Conservation (phyloP, 2,329 filamentous ascomycete genomes). For the Aspergillus piperis region DNA sequence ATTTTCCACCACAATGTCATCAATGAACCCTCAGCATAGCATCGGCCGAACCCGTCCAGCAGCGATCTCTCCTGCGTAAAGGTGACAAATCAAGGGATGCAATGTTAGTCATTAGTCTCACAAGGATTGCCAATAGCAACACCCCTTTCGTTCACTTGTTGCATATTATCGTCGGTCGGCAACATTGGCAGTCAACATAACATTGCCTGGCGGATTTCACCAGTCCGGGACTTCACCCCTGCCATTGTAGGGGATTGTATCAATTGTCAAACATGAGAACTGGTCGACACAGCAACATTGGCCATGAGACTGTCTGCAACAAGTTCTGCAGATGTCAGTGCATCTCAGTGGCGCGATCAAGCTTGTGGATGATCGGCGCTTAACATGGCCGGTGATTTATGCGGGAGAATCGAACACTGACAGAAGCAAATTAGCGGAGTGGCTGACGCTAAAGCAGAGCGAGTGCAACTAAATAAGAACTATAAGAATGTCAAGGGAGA, state of each 20-base stretch:
- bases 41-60: too few relatives aligned
- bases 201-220: neutral
- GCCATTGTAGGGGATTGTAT: neutral
- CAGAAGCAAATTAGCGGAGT: neutral
- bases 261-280: neutral
- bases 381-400: neutral
- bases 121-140: neutral
- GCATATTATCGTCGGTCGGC: neutral
- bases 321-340: constrained; percentile 1
- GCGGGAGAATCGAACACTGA: neutral
- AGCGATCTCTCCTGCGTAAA: too few relatives aligned
- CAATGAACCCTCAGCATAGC: neutral
- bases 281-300: neutral
- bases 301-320: neutral
- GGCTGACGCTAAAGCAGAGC: neutral
- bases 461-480: neutral
- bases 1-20: neutral
- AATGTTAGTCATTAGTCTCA: neutral
- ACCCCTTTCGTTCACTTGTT: neutral
- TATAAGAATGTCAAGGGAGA: neutral
- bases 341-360: constrained; percentile 5
- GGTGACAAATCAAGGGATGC: constrained; percentile 1
- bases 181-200: neutral
- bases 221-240: neutral
- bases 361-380: constrained; percentile 15